phyloP scores from a whole-genome alignment of 208 protist genomes.

The Acanthamoeba lenticulata region DNA sequence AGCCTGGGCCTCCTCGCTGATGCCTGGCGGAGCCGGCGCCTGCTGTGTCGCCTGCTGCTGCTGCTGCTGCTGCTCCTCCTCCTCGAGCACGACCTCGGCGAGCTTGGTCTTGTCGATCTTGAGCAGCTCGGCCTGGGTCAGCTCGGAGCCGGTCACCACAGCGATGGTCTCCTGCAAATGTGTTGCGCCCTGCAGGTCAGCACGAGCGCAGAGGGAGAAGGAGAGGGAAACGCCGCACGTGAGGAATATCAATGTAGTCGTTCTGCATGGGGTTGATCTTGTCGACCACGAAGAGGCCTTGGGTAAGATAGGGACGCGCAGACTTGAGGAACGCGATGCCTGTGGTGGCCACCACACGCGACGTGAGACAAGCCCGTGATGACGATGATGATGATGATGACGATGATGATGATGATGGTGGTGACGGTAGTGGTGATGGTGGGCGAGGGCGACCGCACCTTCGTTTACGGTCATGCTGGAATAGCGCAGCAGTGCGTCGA shows the following conservation, averaged over 20 bases:
- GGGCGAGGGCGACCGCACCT: not conserved
- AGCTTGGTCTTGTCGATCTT: slow-evolving; percentile 61
- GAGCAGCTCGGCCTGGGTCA: slow-evolving; percentile 6
- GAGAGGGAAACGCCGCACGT: not conserved
- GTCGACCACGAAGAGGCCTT: not conserved
- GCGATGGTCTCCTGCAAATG: not conserved
- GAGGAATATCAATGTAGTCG: slow-evolving; percentile 29
- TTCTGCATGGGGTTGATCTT: not conserved
- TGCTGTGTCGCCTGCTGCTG: too few relatives aligned
- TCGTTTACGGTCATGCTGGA: slow-evolving; percentile 1
- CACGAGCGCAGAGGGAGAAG: not conserved
- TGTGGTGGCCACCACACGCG: not conserved
- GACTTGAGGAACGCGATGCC: not conserved
- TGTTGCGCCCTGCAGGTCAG: not conserved
- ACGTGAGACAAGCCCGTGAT: too few relatives aligned
- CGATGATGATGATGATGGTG: not conserved
- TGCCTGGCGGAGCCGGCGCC: too few relatives aligned
- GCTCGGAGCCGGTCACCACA: not conserved
- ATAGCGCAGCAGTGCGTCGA: not conserved
- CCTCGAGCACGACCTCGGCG: not conserved
- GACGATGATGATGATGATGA: too few relatives aligned
- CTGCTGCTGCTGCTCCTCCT: not conserved
- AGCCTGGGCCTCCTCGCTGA: not conserved
- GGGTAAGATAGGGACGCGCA: not conserved
- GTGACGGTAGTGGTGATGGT: not conserved